Evolutionary conservation across 805 yeast genomes (phyloP).

Genomic region (Kurtzmaniella cleridarum): DNA sequence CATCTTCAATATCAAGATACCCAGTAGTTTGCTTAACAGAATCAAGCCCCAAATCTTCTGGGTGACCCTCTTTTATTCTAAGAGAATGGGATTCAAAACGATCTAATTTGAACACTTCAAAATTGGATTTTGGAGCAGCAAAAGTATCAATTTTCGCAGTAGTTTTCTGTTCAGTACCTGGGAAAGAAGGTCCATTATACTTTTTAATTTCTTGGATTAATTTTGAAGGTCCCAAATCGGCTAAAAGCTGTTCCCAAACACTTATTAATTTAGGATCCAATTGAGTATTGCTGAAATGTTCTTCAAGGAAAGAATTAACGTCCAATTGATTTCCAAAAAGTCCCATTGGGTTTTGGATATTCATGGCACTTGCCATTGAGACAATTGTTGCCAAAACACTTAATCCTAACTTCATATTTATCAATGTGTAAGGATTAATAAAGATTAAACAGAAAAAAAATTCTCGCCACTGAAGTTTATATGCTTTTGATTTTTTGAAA

Average conservation of each 20-base stretch:
- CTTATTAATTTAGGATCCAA: background rate
- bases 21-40: constrained; percentile 35
- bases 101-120: constrained; percentile 4
- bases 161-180: constrained; percentile 2
- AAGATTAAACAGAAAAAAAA: too few relatives aligned
- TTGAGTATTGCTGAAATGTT: too few relatives aligned
- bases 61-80: constrained; percentile 27
- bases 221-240: constrained; percentile 2
- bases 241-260: constrained; percentile 1
- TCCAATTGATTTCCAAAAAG: too few relatives aligned
- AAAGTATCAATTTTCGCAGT: background rate
- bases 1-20: constrained; percentile 29
- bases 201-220: constrained; percentile 1
- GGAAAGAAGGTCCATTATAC: constrained; percentile 1
- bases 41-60: constrained; percentile 33
- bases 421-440: too few relatives aligned
- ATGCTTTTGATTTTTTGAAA: too few relatives aligned
- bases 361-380: too few relatives aligned
- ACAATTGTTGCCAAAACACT: too few relatives aligned
- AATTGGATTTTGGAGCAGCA: constrained; percentile 1
- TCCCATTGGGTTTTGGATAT: too few relatives aligned
- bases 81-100: constrained; percentile 22
- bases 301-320: too few relatives aligned
- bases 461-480: too few relatives aligned
- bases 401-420: too few relatives aligned